Conservation (phyloP, 2,329 filamentous ascomycete species). For the Xylariaceae sp. region DNA sequence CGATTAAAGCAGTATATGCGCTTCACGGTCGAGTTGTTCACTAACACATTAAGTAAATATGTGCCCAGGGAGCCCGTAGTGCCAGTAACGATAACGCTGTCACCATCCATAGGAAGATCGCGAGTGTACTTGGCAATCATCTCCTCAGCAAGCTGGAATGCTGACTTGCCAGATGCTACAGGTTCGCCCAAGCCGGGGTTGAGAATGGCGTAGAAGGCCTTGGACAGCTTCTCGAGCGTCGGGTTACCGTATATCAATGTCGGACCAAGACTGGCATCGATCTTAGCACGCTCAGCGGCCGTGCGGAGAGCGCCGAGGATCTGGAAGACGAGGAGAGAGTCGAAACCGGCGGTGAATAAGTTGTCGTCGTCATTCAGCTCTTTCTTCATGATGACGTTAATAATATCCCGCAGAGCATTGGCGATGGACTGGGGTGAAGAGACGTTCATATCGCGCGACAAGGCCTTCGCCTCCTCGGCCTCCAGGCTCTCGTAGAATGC, state of each 20-base stretch:
- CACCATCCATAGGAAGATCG: slow-evolving; percentile 26
- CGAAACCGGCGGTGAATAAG: slow-evolving; percentile 30
- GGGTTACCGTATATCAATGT: slow-evolving; percentile 36
- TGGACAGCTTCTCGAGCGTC: slow-evolving; percentile 30
- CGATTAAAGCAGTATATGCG: slow-evolving; percentile 47
- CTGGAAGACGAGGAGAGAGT: slow-evolving; percentile 34
- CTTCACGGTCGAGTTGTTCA: slow-evolving; percentile 30
- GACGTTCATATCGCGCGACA: slow-evolving; percentile 20
- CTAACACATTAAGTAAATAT: slow-evolving; percentile 38
- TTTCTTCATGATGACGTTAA: slow-evolving; percentile 18
- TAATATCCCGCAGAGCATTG: slow-evolving; percentile 16
- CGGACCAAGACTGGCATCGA: slow-evolving; percentile 30
- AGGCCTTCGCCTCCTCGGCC: slow-evolving; percentile 20
- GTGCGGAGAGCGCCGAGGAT: slow-evolving; percentile 34
- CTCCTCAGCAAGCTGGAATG: slow-evolving; percentile 22
- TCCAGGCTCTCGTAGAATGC: slow-evolving; percentile 24
- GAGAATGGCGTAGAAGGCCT: slow-evolving; percentile 29
- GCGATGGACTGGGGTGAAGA: slow-evolving; percentile 17
- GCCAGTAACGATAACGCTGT: slow-evolving; percentile 41
- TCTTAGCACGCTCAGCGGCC: slow-evolving; percentile 27
- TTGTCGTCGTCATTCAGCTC: slow-evolving; percentile 22
- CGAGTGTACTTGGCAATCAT: slow-evolving; percentile 24
- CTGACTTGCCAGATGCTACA: slow-evolving; percentile 12
- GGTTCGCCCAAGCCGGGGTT: slow-evolving; percentile 15
- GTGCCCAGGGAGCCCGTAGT: slow-evolving; percentile 44